Evolutionary conservation across 2,329 filamentous ascomycete species (phyloP).

Genomic region (Botrytis aclada): DNA sequence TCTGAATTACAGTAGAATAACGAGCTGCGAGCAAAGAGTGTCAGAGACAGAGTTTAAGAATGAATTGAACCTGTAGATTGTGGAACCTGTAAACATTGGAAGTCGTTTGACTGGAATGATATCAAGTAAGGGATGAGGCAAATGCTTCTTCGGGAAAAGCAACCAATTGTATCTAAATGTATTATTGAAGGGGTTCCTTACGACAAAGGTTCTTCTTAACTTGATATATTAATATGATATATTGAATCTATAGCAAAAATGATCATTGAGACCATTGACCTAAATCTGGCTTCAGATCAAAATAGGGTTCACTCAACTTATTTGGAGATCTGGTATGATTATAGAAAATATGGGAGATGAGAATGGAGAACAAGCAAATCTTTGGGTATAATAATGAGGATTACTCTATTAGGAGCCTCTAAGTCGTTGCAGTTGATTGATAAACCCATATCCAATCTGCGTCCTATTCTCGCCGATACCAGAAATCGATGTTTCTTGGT

Average conservation of each 20-base stretch:
- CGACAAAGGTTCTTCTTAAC: not conserved
- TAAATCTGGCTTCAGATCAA: not conserved
- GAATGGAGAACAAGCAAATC: not conserved
- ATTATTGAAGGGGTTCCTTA: not conserved
- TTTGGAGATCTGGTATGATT: not conserved
- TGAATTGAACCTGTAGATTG: not conserved
- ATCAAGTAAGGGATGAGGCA: not conserved
- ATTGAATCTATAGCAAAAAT: not conserved
- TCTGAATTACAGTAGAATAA: not conserved
- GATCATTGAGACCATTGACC: not conserved
- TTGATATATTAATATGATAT: not conserved
- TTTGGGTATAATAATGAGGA: not conserved
- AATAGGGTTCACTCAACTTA: not conserved
- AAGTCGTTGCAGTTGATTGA: constrained; percentile 39
- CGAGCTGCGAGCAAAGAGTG: not conserved
- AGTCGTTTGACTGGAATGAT: not conserved
- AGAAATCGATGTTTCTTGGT: constrained; percentile 23
- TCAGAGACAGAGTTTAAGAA: not conserved
- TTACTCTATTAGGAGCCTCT: constrained; percentile 32
- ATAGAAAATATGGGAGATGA: not conserved
- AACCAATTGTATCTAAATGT: not conserved
- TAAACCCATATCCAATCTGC: constrained; percentile 38
- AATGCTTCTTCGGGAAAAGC: not conserved
- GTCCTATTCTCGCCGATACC: constrained; percentile 28
- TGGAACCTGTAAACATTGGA: not conserved